Conservation (phyloP, 148 eudicot genomes). For the Silene uniflora region DNA sequence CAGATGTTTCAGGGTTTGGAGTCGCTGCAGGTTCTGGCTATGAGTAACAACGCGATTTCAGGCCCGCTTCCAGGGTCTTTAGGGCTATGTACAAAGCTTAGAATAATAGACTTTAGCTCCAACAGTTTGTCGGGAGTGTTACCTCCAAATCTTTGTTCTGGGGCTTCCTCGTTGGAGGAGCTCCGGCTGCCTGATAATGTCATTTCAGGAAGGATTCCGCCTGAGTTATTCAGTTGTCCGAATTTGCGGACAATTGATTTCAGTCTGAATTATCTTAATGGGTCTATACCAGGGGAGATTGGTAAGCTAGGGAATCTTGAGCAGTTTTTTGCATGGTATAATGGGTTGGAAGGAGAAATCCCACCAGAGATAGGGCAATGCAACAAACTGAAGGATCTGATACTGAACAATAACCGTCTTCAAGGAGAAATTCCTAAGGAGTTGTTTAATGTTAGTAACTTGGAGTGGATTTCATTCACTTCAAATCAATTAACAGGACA, state of each 20-base stretch:
- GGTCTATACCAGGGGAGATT: slow-evolving; percentile 68
- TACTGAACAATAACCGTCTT: slow-evolving; percentile 70
- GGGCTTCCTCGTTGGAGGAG: slow-evolving; percentile 62
- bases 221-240: slow-evolving; percentile 55
- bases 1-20: slow-evolving; percentile 43
- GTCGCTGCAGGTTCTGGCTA: slow-evolving; percentile 52
- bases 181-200: slow-evolving; percentile 77
- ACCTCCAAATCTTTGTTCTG: slow-evolving; percentile 65
- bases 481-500: slow-evolving; percentile 65
- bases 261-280: slow-evolving; percentile 78
- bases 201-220: slow-evolving; percentile 61
- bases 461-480: slow-evolving; percentile 88
- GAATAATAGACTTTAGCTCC: slow-evolving; percentile 76
- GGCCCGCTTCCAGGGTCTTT: slow-evolving; percentile 65
- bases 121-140: slow-evolving; percentile 65
- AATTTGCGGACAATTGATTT: slow-evolving; percentile 64
- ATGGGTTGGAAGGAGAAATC: slow-evolving; percentile 71
- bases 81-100: slow-evolving; percentile 53
- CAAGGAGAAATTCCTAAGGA: slow-evolving; percentile 72
- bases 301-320: slow-evolving; percentile 69
- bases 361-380: slow-evolving; percentile 74
- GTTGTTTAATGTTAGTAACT: slow-evolving; percentile 56
- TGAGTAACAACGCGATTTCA: slow-evolving; percentile 62
- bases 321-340: slow-evolving; percentile 89
- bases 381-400: slow-evolving; percentile 71